Percentiles rank a stretch among this genome's conserved stretches.
Evolutionary conservation across 768 basidiomycete species (phyloP).

Genomic region (Tremella mesenterica): DNA sequence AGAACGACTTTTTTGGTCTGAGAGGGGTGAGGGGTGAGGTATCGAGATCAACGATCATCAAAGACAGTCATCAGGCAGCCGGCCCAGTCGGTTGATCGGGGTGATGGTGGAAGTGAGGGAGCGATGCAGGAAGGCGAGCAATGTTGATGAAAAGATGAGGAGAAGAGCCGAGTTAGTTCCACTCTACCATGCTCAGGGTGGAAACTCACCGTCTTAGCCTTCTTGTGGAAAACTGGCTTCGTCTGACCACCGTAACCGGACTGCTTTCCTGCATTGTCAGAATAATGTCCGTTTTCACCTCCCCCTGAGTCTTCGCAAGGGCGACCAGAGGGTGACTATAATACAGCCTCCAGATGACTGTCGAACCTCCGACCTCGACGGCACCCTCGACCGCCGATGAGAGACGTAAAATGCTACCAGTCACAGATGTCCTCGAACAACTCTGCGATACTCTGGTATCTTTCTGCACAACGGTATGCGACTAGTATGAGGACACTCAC

Average conservation of each 20-base stretch:
- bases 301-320: no score
- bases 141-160: background rate
- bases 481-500: conserved; percentile 57
- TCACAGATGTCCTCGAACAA: background rate
- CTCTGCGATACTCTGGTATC: background rate
- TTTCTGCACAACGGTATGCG: background rate
- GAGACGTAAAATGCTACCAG: no score
- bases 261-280: conserved; percentile 33
- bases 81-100: no score
- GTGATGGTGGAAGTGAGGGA: background rate
- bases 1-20: conserved; percentile 96
- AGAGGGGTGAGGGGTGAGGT: background rate
- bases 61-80: background rate
- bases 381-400: no score
- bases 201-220: conserved; percentile 52
- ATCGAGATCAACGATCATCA: background rate
- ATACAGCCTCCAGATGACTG: no score
- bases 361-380: no score
- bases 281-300: background rate
- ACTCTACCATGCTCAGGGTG: background rate
- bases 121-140: background rate
- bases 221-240: conserved; percentile 99
- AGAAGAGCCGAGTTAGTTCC: conserved; percentile 1
- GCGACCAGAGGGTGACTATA: no score
- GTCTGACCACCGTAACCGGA: conserved; percentile 97